A percentile compares a stretch with the other conserved stretches of the same genome.
Conservation (phyloP, 73 alveolate genomes). For the Blepharisma japonicum region DNA sequence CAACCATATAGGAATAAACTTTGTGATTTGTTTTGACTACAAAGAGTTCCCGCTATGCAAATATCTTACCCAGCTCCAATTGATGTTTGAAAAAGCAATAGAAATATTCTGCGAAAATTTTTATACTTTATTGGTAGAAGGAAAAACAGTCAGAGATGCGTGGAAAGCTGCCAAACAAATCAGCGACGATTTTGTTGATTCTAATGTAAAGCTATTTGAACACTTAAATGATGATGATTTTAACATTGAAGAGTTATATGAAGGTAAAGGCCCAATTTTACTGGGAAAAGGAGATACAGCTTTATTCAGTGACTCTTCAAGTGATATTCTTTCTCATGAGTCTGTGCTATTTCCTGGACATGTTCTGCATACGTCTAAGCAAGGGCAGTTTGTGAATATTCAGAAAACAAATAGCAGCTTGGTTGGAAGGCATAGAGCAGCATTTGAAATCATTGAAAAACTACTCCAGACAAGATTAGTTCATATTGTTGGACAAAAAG, state of each 20-base stretch:
- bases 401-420: not conserved
- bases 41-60: not conserved
- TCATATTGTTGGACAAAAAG: not conserved
- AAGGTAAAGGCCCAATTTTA: not conserved
- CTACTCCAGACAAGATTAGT: not conserved
- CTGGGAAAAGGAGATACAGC: not conserved
- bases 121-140: not conserved
- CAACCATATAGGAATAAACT: not conserved
- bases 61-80: not conserved
- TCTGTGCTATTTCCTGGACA: too few relatives aligned
- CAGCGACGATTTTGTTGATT: not conserved
- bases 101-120: not conserved
- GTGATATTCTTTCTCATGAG: too few relatives aligned
- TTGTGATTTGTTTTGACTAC: not conserved
- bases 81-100: not conserved
- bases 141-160: not conserved
- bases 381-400: not conserved
- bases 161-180: not conserved
- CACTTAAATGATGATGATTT: not conserved
- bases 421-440: not conserved
- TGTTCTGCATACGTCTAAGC: too few relatives aligned
- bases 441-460: not conserved
- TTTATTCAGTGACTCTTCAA: not conserved
- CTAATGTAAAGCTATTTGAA: not conserved
- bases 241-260: not conserved